Evolutionary conservation across 805 yeast genomes (phyloP).

Genomic region (Lachancea lanzarotensis): DNA sequence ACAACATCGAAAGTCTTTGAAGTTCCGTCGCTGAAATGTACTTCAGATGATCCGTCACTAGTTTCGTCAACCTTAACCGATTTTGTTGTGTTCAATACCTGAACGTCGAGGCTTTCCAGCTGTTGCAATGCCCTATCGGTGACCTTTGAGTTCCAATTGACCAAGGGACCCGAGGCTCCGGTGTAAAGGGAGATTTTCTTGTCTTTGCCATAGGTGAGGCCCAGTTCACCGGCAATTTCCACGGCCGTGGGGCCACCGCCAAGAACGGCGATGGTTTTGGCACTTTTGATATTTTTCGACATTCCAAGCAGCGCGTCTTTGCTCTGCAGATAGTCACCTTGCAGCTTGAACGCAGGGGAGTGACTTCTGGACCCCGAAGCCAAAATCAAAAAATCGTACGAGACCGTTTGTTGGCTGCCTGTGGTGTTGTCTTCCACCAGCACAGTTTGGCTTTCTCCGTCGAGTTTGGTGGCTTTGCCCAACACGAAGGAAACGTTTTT

Average conservation of each 20-base stretch:
- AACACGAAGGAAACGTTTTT: background rate
- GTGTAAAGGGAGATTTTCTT: background rate
- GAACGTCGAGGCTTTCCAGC: background rate
- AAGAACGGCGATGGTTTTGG: background rate
- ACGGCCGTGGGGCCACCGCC: slow-evolving; percentile 7
- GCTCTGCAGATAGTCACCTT: background rate
- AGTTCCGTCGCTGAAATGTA: background rate
- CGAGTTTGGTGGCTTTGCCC: background rate
- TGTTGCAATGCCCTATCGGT: background rate
- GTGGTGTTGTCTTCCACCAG: background rate
- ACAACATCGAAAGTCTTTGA: slow-evolving; percentile 1
- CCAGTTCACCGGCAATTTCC: slow-evolving; percentile 5
- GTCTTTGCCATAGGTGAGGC: background rate
- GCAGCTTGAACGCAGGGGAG: slow-evolving; percentile 3
- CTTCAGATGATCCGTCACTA: background rate
- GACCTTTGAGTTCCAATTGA: slow-evolving; percentile 1
- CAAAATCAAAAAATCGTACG: slow-evolving; percentile 2
- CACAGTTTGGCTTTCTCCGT: background rate
- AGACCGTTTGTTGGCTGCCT: background rate
- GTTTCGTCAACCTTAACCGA: background rate
- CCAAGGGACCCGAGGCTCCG: slow-evolving; percentile 2
- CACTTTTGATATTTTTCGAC: background rate
- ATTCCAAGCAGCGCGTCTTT: background rate
- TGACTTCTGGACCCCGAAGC: slow-evolving; percentile 4
- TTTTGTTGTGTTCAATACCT: background rate